Evolutionary conservation across 2,329 filamentous ascomycete genomes (phyloP).

Genomic region (Escovopsis sp.): DNA sequence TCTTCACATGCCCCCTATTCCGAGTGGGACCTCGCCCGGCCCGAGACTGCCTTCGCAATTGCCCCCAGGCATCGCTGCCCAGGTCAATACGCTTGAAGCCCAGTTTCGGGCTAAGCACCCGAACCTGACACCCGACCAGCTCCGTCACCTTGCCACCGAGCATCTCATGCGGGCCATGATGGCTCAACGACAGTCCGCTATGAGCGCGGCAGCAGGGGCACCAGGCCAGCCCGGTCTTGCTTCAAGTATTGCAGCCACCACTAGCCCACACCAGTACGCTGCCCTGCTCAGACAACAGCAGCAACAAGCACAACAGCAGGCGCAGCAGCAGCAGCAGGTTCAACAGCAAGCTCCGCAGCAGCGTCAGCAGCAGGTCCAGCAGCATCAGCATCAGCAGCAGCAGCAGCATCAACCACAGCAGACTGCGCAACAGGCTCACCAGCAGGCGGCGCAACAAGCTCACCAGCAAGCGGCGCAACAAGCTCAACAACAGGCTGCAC

Average conservation of each 20-base stretch:
- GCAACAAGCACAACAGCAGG: constrained; percentile 26
- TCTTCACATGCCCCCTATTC: constrained; percentile 31
- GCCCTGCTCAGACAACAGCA: constrained; percentile 44
- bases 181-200: constrained; percentile 35
- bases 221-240: constrained; percentile 32
- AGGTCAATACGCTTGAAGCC: constrained; percentile 37
- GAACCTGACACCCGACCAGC: constrained; percentile 32
- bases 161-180: constrained; percentile 33
- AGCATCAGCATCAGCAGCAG: constrained; percentile 13
- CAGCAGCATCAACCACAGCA: constrained; percentile 7
- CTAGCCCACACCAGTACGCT: constrained; percentile 44
- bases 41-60: constrained; percentile 27
- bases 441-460: constrained; percentile 4
- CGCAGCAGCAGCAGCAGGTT: constrained; percentile 15
- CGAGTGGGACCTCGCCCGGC: constrained; percentile 28
- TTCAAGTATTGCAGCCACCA: constrained; percentile 32
- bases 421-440: constrained; percentile 4
- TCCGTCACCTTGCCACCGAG: constrained; percentile 36
- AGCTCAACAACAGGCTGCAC: constrained; percentile 7
- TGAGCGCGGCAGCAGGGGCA: constrained; percentile 39
- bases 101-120: constrained; percentile 37
- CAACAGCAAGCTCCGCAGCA: constrained; percentile 14
- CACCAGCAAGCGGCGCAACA: constrained; percentile 8
- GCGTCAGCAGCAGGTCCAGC: constrained; percentile 13
- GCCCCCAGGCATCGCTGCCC: constrained; percentile 30